Percentiles rank a stretch among this genome's conserved stretches.
These are phyloP conservation scores for Wickerhamiella cacticola DNA, from an alignment of 805 yeast species.

Conservation along the genomic window DNA sequence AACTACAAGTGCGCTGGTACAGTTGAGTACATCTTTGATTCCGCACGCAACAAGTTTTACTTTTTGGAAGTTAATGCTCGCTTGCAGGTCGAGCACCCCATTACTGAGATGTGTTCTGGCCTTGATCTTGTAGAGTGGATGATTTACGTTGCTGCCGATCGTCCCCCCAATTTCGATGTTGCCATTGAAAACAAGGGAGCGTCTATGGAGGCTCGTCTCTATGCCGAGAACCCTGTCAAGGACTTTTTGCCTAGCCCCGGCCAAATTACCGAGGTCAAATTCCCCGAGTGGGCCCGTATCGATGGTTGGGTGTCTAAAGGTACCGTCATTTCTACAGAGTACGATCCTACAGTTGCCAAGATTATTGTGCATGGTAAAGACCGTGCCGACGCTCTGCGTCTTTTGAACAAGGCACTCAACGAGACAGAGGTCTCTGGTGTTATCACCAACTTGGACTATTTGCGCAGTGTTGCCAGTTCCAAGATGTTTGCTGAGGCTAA, in stretches of 20 bases:
- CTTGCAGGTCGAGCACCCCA: slow-evolving; percentile 94
- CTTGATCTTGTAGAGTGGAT: slow-evolving; percentile 95
- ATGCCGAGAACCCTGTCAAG: slow-evolving; percentile 94
- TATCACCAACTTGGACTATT: slow-evolving; percentile 77
- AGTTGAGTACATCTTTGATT: slow-evolving; percentile 88
- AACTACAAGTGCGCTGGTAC: slow-evolving; percentile 96
- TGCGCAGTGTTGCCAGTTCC: slow-evolving; percentile 74
- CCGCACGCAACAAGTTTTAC: slow-evolving; percentile 75
- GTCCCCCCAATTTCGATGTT: slow-evolving; percentile 60
- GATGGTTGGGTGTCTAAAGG: slow-evolving; percentile 93
- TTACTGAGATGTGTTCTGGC: slow-evolving; percentile 92
- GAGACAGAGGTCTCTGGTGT: slow-evolving; percentile 86
- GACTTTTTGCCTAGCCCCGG: slow-evolving; percentile 97
- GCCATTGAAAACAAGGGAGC: slow-evolving; percentile 62
- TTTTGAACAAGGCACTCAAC: slow-evolving; percentile 66
- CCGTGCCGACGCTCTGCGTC: slow-evolving; percentile 69
- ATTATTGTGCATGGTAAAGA: slow-evolving; percentile 89
- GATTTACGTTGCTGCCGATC: slow-evolving; percentile 81
- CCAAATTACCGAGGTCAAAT: slow-evolving; percentile 67
- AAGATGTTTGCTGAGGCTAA: slow-evolving; percentile 70
- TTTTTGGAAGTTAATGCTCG: slow-evolving; percentile 94
- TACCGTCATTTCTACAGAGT: slow-evolving; percentile 77
- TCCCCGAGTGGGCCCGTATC: slow-evolving; percentile 85
- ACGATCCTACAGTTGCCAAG: slow-evolving; percentile 93
- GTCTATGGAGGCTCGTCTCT: slow-evolving; percentile 90